Percentiles rank a stretch among this genome's conserved stretches.
Conservation (phyloP, 805 yeast species). For the Metschnikowia peoriensis region DNA sequence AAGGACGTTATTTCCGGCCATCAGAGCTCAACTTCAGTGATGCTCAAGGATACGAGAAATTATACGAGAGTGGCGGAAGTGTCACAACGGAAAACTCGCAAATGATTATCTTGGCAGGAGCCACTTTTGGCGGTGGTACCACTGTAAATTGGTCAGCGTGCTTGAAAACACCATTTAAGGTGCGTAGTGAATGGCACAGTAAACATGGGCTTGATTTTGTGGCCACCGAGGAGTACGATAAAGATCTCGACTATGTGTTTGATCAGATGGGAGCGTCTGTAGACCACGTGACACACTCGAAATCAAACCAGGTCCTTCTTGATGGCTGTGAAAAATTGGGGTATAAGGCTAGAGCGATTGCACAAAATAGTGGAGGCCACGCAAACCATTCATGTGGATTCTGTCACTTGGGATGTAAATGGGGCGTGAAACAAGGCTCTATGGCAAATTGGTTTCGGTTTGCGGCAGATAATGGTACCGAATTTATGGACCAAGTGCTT, state of each 20-base stretch:
- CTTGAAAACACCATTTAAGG: slow-evolving; percentile 47
- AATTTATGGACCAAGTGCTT: slow-evolving; percentile 45
- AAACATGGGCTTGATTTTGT: slow-evolving; percentile 46
- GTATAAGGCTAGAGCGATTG: slow-evolving; percentile 38
- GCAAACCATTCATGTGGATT: slow-evolving; percentile 45
- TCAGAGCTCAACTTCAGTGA: slow-evolving; percentile 39
- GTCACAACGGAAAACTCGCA: slow-evolving; percentile 35
- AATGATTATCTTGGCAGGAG: slow-evolving; percentile 44
- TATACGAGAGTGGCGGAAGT: slow-evolving; percentile 42
- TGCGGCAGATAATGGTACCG: slow-evolving; percentile 45
- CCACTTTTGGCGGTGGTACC: slow-evolving; percentile 58
- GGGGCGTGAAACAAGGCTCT: slow-evolving; percentile 53
- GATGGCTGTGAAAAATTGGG: slow-evolving; percentile 47
- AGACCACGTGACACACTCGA: slow-evolving; percentile 42
- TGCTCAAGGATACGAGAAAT: slow-evolving; percentile 29
- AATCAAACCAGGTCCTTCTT: slow-evolving; percentile 41
- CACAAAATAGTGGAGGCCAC: slow-evolving; percentile 47
- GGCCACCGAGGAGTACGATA: slow-evolving; percentile 41
- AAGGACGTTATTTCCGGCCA: slow-evolving; percentile 43
- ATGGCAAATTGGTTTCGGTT: slow-evolving; percentile 48
- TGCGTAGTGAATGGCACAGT: slow-evolving; percentile 51
- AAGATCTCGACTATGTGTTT: slow-evolving; percentile 45
- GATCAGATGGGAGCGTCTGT: slow-evolving; percentile 47
- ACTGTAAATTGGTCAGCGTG: slow-evolving; percentile 60
- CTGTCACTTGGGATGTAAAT: slow-evolving; percentile 49